Base-by-base conservation (phyloP, 2,329 filamentous ascomycete genomes). In the Trichoderma hamatum region DNA sequence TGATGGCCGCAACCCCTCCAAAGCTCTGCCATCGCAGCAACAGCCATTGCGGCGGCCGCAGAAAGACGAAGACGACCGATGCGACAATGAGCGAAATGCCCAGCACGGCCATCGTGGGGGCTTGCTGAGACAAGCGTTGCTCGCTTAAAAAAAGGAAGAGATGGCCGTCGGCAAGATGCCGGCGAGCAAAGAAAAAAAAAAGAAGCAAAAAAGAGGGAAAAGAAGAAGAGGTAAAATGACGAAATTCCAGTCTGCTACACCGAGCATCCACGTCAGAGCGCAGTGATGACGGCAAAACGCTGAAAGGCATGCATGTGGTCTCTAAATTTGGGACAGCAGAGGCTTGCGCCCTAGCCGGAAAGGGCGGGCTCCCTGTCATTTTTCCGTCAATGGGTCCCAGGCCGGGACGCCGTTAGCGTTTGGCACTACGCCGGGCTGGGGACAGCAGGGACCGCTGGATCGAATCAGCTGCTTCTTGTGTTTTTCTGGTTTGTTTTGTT, bases 11-110 rank as follows among this genome's bases (percentile, higher is more conserved):
- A 21, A 46, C 16, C 13, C 49, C 67, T 54, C 70, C 39, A 9
- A 51, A 56, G 34, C 69, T 69, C 39, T 71, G 73, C 76, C 75
- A 69, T 43, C 36, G 58, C 67, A 75, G 75, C 39, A 75, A 72
- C 66, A 87, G 77, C 79, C 86, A 84, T 56, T 82, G 78, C 61
- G 84, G 85, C 68, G 84, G 84, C 51, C 84, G 83, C 70, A 89
- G 81, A 73, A 85, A 79, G 71, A 90, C 78, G 74, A 85, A 86
- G 56, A 89, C 82, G 67, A 90, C 79, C 0, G 88, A 88, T 54
- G 85, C 88, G 72, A 90, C 77, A 74, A 90, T 82, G 71, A 91
- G 81, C n/a, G 88, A 88, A 71, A 90, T 78, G 72, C 86, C 88
- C 71, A 90, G 74, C 74, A 88, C 77, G 71, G 82, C 85, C 87